Percentiles rank a stretch among this genome's conserved stretches.
Evolutionary conservation across 768 basidiomycete genomes (phyloP).

Genomic region (Harrya chromipes): DNA sequence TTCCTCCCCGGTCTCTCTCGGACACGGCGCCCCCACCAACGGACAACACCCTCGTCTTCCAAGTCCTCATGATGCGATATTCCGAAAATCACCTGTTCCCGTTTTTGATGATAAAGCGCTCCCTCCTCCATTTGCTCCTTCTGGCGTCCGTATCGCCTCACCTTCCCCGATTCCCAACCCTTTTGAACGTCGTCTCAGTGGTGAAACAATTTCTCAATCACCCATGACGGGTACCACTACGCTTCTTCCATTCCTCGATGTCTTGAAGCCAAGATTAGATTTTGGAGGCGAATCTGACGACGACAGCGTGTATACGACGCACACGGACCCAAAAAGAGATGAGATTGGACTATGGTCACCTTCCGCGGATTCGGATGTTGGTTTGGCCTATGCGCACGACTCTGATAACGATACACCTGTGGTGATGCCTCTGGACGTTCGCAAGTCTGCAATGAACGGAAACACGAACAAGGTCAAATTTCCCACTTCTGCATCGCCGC

Average conservation of each 20-base stretch:
- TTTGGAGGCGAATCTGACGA: constrained; percentile 30
- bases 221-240: constrained; percentile 25
- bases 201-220: constrained; percentile 41
- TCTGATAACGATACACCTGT: constrained; percentile 34
- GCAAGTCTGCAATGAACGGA: constrained; percentile 15
- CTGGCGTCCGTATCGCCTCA: constrained; percentile 26
- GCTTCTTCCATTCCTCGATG: constrained; percentile 57
- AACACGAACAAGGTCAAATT: constrained; percentile 32
- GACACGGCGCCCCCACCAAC: constrained; percentile 10
- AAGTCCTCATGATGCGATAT: constrained; percentile 17
- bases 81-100: constrained; percentile 1
- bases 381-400: constrained; percentile 38
- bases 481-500: constrained; percentile 26
- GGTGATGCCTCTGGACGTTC: constrained; percentile 26
- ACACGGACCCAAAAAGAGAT: constrained; percentile 25
- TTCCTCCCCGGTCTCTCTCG: constrained; percentile 22
- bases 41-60: constrained; percentile 19
- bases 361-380: constrained; percentile 29
- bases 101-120: constrained; percentile 16
- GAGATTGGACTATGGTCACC: constrained; percentile 21
- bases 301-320: constrained; percentile 34
- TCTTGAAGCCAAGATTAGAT: constrained; percentile 37
- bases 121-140: constrained; percentile 20
- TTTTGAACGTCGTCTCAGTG: constrained; percentile 87
- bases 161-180: constrained; percentile 74